Evolutionary conservation across 1,284 basidiomycete species (phyloP).

Genomic region (Naganishia albida): DNA sequence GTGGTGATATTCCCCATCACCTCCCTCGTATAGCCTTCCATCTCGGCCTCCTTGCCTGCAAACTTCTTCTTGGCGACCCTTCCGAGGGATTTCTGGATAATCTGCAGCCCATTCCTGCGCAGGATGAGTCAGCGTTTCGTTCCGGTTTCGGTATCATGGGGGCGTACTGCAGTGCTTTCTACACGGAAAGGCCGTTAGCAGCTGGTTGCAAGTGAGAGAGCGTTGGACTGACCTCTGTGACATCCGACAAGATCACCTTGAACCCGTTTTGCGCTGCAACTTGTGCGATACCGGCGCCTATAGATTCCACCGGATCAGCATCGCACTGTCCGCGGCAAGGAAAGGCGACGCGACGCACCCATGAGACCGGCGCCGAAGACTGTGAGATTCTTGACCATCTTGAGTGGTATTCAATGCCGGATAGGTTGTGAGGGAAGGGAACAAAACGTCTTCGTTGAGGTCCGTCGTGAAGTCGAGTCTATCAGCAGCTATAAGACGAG

Average conservation of each 20-base stretch:
- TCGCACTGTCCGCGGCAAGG: not conserved
- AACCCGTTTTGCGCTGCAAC: conserved; percentile 57
- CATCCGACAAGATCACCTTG: conserved; percentile 55
- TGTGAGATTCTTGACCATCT: conserved; percentile 50
- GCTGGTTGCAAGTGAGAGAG: not conserved
- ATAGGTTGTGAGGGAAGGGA: no score
- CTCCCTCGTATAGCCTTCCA: conserved; percentile 41
- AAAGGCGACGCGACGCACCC: conserved; percentile 48
- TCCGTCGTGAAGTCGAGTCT: no score
- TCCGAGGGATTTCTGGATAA: conserved; percentile 60
- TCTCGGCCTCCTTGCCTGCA: conserved; percentile 41
- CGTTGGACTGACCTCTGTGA: conserved; percentile 50
- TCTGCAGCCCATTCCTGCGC: conserved; percentile 55
- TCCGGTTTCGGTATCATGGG: not conserved
- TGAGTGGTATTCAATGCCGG: not conserved
- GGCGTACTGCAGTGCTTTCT: conserved; percentile 27
- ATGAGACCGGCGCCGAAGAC: conserved; percentile 58
- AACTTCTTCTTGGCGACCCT: conserved; percentile 59
- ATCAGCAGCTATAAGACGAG: no score
- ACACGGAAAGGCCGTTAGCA: not conserved
- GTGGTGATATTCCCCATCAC: conserved; percentile 57
- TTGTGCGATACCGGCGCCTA: conserved; percentile 57
- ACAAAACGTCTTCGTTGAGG: no score
- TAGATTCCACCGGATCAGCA: not conserved
- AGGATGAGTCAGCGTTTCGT: not conserved